Percentiles rank a stretch among this genome's conserved stretches.
Evolutionary conservation across 2,329 filamentous ascomycete genomes (phyloP).

Genomic region (Dactylellina parvicollis): DNA sequence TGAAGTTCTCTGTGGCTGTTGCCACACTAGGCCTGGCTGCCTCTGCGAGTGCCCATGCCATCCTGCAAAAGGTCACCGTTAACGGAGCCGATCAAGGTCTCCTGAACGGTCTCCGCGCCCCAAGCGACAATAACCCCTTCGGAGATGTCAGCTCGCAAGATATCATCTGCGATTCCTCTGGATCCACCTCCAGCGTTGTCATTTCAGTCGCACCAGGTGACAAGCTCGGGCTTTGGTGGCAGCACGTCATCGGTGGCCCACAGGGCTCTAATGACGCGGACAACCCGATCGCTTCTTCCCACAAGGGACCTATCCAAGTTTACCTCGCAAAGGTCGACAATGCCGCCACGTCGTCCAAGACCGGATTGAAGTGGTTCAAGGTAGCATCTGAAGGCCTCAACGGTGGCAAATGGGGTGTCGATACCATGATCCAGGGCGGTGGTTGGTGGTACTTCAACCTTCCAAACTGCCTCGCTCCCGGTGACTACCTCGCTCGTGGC

Average conservation of each 20-base stretch:
- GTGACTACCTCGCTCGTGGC: slow-evolving; percentile 70
- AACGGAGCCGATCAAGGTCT: slow-evolving; percentile 66
- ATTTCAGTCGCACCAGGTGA: slow-evolving; percentile 65
- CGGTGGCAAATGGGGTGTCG: slow-evolving; percentile 68
- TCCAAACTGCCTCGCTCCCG: slow-evolving; percentile 66
- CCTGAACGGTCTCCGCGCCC: slow-evolving; percentile 65
- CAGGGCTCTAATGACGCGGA: slow-evolving; percentile 53
- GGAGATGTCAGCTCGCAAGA: slow-evolving; percentile 64
- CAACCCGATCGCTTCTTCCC: slow-evolving; percentile 67
- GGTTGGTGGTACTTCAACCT: slow-evolving; percentile 66
- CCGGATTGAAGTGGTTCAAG: slow-evolving; percentile 63
- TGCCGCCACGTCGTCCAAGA: slow-evolving; percentile 62
- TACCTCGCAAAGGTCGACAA: slow-evolving; percentile 67
- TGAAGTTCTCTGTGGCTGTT: slow-evolving; percentile 38
- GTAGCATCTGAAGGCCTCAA: slow-evolving; percentile 69
- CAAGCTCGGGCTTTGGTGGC: slow-evolving; percentile 66
- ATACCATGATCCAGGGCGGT: slow-evolving; percentile 63
- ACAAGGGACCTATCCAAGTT: slow-evolving; percentile 68
- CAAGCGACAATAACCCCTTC: slow-evolving; percentile 66
- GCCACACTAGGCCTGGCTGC: slow-evolving; percentile 46
- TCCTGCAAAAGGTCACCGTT: slow-evolving; percentile 62
- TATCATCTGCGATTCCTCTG: slow-evolving; percentile 62
- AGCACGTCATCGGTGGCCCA: slow-evolving; percentile 68
- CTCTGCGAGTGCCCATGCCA: slow-evolving; percentile 45
- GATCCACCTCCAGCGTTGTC: slow-evolving; percentile 31